Percentiles rank a stretch among this genome's conserved stretches.
phyloP scores from a whole-genome alignment of 306 rosid species.

The apple (Malus domestica) region ASM211411v1 NC_041805.1:3181501-3182000 shows the following conservation, averaged over 20 bases:
- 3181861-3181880: slow-evolving; percentile 51
- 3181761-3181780: neutral
- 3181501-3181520: neutral
- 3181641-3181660: too few species aligned
- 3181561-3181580: too few species aligned
- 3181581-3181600: too few species aligned
- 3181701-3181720: too few species aligned
- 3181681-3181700: too few species aligned
- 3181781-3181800: neutral
- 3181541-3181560: neutral
- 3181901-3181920: slow-evolving; percentile 82
- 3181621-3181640: too few species aligned
- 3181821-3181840: slow-evolving; percentile 72
- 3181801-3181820: slow-evolving; percentile 15
- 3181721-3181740: neutral
- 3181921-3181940: slow-evolving; percentile 34
- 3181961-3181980: neutral
- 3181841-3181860: slow-evolving; percentile 58
- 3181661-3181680: too few species aligned
- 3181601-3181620: too few species aligned
- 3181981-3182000: slow-evolving; percentile 10
- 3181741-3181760: neutral
- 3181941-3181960: neutral
- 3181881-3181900: slow-evolving; percentile 74
- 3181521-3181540: neutral